Base-by-base conservation (phyloP, 305 asterid species). In the Ruellia speciosa region DNA sequence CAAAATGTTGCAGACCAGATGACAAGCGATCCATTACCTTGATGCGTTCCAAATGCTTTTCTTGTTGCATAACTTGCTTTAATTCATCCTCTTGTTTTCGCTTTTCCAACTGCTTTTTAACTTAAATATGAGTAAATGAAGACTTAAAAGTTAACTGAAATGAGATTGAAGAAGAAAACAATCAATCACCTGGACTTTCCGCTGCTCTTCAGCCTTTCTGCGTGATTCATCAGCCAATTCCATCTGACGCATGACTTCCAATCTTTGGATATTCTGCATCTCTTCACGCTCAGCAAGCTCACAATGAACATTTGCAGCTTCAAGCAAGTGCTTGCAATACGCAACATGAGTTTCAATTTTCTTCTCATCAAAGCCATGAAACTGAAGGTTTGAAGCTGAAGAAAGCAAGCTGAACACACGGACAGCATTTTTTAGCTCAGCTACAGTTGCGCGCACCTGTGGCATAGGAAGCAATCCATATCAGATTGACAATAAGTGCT, bases 251-350 rank as follows among this genome's bases (percentile, higher is more conserved):
- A 86, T 82, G 76, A 81, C 89, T 73, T 84, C 94, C 71, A 79
- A 68, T 70, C 93, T 79, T 80, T 84, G 93, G 65, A 75, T 66
- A 67, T 81, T 82, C 72, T 88, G 88, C 81, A 73, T 75, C 65
- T 92, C 99, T 66, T 88, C 99, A 41, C 83, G 90, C 85, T 92
- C 96, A 70, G 97, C 99, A 49, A 81, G 89, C 55, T 88, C 97
- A 58, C 94, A 83, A 48, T 92, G 97, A 64, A 88, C 97, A 63
- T 73, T 88, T 57, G 97, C 99, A 54, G 94, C 96, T 61, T 84
- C 97, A 57, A 92, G 96, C 79, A 88, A 79, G 75, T 84, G 97
- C 79, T 86, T 85, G 83, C 97, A 88, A 70, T 92, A 92, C 18
- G 84, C 94, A 72, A 92, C 99, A 54, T 92, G 99, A 66, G 99